Conservation (phyloP, 2,329 filamentous ascomycete species). For the Tricladium varicosporioides region DNA sequence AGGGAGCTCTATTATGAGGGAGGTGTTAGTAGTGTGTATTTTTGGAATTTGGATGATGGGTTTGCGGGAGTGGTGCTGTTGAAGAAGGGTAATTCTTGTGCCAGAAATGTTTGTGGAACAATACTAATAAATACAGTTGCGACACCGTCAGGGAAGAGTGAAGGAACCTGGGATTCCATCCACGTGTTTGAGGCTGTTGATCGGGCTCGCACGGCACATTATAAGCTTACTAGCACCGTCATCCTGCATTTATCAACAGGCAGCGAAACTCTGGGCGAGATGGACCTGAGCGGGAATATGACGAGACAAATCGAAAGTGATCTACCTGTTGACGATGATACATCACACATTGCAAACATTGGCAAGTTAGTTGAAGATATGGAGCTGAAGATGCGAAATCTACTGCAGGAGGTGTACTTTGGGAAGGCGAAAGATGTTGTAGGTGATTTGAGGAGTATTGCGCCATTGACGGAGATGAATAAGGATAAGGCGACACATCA, state of each 20-base stretch:
- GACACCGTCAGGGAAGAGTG: slow-evolving; percentile 61
- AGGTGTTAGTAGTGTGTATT: slow-evolving; percentile 92
- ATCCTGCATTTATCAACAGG: slow-evolving; percentile 81
- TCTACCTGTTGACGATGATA: slow-evolving; percentile 83
- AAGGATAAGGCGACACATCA: slow-evolving; percentile 80
- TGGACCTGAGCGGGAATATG: slow-evolving; percentile 97
- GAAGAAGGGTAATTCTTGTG: slow-evolving; percentile 70
- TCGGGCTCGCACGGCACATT: slow-evolving; percentile 86
- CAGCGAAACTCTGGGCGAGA: slow-evolving; percentile 67
- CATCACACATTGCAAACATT: slow-evolving; percentile 93
- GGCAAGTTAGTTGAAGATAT: slow-evolving; percentile 96
- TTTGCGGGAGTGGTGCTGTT: slow-evolving; percentile 94
- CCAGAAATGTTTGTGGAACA: background rate
- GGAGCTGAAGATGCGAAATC: slow-evolving; percentile 98
- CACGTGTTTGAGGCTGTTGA: slow-evolving; percentile 98
- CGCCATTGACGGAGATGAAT: slow-evolving; percentile 78
- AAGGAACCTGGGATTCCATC: slow-evolving; percentile 95
- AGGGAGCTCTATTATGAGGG: slow-evolving; percentile 96
- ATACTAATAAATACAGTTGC: slow-evolving; percentile 49
- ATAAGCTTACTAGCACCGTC: slow-evolving; percentile 96
- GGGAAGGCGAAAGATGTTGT: slow-evolving; percentile 99
- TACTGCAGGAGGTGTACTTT: slow-evolving; percentile 98
- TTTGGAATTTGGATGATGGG: slow-evolving; percentile 97
- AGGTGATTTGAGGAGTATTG: slow-evolving; percentile 86
- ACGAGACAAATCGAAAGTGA: slow-evolving; percentile 94